A percentile compares a stretch with the other conserved stretches of the same genome.
Conservation (phyloP, 1,139 yeast genomes). For the Hyphopichia wangnamkhiaoensis region DNA sequence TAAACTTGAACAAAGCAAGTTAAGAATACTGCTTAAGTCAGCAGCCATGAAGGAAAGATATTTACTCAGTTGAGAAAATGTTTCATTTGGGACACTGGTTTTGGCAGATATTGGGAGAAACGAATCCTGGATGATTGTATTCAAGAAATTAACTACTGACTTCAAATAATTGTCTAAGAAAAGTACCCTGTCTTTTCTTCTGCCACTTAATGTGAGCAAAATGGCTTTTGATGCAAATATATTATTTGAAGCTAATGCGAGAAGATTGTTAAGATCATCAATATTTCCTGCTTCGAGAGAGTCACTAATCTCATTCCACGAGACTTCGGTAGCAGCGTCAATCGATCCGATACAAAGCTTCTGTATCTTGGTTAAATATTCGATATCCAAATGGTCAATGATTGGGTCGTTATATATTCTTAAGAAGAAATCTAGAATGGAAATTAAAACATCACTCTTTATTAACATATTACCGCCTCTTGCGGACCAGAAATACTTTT, state of each 20-base stretch:
- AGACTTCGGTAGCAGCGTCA: constrained; percentile 14
- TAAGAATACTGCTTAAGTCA: constrained; percentile 10
- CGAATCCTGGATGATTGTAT: constrained; percentile 34
- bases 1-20: constrained; percentile 14
- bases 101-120: constrained; percentile 19
- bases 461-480: constrained; percentile 2
- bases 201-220: constrained; percentile 40
- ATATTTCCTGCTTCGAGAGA: constrained; percentile 7
- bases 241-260: constrained; percentile 18
- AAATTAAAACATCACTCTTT: constrained; percentile 11
- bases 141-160: constrained; percentile 41
- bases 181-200: constrained; percentile 40
- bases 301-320: constrained; percentile 8
- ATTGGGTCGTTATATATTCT: constrained; percentile 14
- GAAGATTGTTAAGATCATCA: constrained; percentile 1
- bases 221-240: constrained; percentile 41
- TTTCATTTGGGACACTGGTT: neutral
- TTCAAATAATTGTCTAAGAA: constrained; percentile 46
- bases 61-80: neutral
- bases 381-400: constrained; percentile 15
- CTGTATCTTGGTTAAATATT: constrained; percentile 22
- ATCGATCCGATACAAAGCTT: constrained; percentile 20
- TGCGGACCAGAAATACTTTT: neutral
- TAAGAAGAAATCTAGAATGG: constrained; percentile 17
- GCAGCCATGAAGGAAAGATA: constrained; percentile 5